phyloP scores from a whole-genome alignment of 1,284 basidiomycete genomes.

The Malassezia globosa region DNA sequence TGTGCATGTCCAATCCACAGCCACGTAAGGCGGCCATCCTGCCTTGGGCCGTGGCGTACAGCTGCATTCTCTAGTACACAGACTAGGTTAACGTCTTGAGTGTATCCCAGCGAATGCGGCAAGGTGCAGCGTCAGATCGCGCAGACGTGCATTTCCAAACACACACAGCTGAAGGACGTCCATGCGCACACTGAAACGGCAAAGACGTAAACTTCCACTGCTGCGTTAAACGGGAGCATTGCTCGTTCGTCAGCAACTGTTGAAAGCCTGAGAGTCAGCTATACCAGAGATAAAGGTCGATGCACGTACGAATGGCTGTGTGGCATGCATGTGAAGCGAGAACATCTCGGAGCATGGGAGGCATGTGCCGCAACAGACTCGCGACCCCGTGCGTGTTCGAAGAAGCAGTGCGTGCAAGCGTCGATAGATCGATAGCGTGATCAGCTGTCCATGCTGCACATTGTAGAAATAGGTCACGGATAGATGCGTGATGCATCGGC shows the following conservation, averaged over 20 bases:
- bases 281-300: not conserved
- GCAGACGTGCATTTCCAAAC: not conserved
- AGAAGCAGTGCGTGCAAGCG: not conserved
- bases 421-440: not conserved
- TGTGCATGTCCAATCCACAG: too few species aligned
- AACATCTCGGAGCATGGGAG: not conserved
- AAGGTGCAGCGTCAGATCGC: not conserved
- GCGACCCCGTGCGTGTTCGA: not conserved
- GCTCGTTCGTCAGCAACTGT: constrained; percentile 59
- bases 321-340: constrained; percentile 7
- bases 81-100: not conserved
- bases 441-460: not conserved
- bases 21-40: not conserved
- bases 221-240: constrained; percentile 61
- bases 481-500: not conserved
- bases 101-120: not conserved
- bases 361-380: not conserved
- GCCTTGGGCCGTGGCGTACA: not conserved
- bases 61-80: too few species aligned
- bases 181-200: constrained; percentile 91
- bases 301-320: constrained; percentile 7
- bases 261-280: too few species aligned
- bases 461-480: not conserved
- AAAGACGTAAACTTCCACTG: constrained; percentile 62
- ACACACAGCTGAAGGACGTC: constrained; percentile 44